Conservation (phyloP, 2,329 filamentous ascomycete genomes). For the Sporothrix euskadiensis region DNA sequence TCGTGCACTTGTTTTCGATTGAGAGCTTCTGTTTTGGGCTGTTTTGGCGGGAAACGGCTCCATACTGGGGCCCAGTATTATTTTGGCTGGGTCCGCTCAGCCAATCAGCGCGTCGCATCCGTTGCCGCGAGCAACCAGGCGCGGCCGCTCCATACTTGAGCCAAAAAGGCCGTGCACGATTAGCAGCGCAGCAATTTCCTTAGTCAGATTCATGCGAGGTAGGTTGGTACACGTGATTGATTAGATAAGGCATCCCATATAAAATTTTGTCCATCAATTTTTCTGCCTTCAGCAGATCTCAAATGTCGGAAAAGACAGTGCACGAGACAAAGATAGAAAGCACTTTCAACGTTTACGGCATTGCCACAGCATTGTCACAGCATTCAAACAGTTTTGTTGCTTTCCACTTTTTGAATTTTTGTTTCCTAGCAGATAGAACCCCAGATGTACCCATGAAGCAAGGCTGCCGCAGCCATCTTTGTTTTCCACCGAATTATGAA, state of each 20-base stretch:
- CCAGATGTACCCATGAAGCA: constrained; percentile 28
- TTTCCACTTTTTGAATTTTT: constrained; percentile 31
- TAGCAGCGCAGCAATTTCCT: background rate
- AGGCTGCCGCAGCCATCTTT: constrained; percentile 22
- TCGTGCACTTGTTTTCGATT: constrained; percentile 23
- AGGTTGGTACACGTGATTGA: background rate
- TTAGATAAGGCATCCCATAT: background rate
- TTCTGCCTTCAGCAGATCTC: background rate
- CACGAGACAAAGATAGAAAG: background rate
- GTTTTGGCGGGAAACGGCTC: constrained; percentile 24
- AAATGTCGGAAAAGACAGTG: background rate
- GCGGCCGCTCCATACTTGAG: constrained; percentile 14
- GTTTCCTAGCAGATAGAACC: constrained; percentile 15
- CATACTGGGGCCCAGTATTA: constrained; percentile 25
- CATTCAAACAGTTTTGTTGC: background rate
- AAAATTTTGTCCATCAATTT: background rate
- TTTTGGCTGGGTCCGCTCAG: constrained; percentile 20
- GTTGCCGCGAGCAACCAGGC: constrained; percentile 36
- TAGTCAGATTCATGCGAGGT: background rate
- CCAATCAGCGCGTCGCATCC: constrained; percentile 33
- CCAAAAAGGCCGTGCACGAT: background rate
- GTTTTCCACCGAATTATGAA: constrained; percentile 13
- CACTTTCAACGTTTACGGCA: background rate
- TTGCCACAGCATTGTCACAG: background rate
- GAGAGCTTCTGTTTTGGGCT: constrained; percentile 27